Conservation (phyloP, 495 filamentous ascomycete species). For the Penicillium canariense region DNA sequence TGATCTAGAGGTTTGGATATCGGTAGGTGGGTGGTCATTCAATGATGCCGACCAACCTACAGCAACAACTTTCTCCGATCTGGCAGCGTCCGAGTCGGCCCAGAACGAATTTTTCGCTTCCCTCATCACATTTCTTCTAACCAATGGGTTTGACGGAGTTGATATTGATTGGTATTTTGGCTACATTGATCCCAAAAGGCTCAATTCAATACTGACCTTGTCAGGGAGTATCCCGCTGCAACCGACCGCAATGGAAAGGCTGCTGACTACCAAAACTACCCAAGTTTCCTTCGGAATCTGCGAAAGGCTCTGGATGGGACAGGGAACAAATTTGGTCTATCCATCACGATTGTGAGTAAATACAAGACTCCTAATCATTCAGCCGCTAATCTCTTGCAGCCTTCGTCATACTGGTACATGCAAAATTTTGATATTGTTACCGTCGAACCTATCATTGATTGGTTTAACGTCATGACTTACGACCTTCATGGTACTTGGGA, state of each 20-base stretch:
- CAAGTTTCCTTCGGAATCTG: not conserved
- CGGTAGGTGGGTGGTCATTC: slow-evolving; percentile 45
- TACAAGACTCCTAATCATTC: no score
- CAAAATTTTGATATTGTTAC: slow-evolving; percentile 28
- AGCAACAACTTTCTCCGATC: slow-evolving; percentile 28
- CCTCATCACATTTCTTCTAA: slow-evolving; percentile 38
- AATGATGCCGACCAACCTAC: slow-evolving; percentile 25
- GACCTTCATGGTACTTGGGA: not conserved
- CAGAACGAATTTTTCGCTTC: slow-evolving; percentile 23
- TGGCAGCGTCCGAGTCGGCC: slow-evolving; percentile 23
- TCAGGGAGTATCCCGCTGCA: not conserved
- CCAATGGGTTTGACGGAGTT: slow-evolving; percentile 43
- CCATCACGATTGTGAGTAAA: not conserved
- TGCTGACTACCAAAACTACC: not conserved
- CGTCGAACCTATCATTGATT: slow-evolving; percentile 12
- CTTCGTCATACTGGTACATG: not conserved
- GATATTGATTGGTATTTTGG: slow-evolving; percentile 60
- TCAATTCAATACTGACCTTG: no score
- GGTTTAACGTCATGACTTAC: not conserved
- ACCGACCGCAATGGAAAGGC: not conserved
- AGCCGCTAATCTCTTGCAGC: no score
- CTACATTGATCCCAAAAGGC: no score
- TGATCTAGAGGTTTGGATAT: not conserved
- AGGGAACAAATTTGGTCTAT: not conserved
- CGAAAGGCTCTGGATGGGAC: not conserved